phyloP scores from a whole-genome alignment of 345 rosid genomes.

The Eucalyptus erythrocorys region DNA sequence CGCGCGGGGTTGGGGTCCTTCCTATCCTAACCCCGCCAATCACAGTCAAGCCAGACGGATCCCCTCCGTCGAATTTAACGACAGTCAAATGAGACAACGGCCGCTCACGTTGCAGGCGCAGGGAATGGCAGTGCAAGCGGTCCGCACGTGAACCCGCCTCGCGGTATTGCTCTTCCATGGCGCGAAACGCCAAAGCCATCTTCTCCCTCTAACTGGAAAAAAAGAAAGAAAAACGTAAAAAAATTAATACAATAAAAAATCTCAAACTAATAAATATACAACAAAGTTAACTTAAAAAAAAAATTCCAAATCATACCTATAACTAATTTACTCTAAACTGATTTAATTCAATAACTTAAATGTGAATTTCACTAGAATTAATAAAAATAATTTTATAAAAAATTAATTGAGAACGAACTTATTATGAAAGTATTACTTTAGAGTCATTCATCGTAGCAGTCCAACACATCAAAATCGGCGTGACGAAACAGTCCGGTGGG shows the following conservation, averaged over 20 bases:
- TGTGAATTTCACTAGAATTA: too few species aligned
- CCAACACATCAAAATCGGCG: background rate
- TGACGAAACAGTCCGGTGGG: background rate
- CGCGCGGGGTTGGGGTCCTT: background rate
- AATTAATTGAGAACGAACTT: too few species aligned
- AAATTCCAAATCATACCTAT: too few species aligned
- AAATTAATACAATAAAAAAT: too few species aligned
- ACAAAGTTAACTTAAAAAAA: too few species aligned
- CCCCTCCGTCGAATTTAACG: background rate
- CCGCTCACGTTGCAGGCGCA: background rate
- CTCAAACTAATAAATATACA: too few species aligned
- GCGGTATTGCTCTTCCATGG: background rate
- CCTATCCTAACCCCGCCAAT: rapidly evolving
- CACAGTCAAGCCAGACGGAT: background rate
- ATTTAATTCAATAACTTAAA: too few species aligned
- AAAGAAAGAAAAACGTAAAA: too few species aligned
- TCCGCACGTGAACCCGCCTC: background rate
- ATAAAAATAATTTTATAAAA: too few species aligned
- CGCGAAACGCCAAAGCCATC: background rate
- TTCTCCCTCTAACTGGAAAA: background rate
- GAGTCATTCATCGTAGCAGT: too few species aligned
- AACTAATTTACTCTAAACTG: too few species aligned
- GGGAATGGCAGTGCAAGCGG: background rate
- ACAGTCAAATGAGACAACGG: background rate
- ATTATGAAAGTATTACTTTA: too few species aligned